Evolutionary conservation across 805 yeast species (phyloP).

Genomic region (Metschnikowia baotianmanensis): DNA sequence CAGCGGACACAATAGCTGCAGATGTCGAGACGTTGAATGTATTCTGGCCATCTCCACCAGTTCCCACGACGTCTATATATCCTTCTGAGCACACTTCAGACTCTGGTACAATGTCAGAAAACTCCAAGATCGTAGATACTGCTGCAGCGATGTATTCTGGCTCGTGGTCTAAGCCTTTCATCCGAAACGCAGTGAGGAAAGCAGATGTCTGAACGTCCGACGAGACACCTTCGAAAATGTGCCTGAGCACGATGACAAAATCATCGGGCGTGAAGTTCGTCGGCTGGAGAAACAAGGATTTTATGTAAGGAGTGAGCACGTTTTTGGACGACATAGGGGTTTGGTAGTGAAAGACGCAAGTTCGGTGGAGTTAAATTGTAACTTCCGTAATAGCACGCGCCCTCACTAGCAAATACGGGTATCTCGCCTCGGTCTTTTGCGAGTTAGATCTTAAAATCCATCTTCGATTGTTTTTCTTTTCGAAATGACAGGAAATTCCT

Average conservation of each 20-base stretch:
- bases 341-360: too few relatives aligned
- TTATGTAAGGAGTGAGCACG: slow-evolving; percentile 56
- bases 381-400: too few relatives aligned
- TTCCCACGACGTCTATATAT: slow-evolving; percentile 89
- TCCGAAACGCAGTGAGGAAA: slow-evolving; percentile 74
- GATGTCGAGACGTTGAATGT: slow-evolving; percentile 97
- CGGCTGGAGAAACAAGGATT: slow-evolving; percentile 59
- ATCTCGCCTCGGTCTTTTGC: too few relatives aligned
- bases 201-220: slow-evolving; percentile 71
- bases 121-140: slow-evolving; percentile 67
- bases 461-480: too few relatives aligned
- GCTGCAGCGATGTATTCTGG: slow-evolving; percentile 86
- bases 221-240: slow-evolving; percentile 59
- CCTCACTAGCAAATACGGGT: too few relatives aligned
- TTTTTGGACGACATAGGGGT: slow-evolving; percentile 20
- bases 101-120: slow-evolving; percentile 54
- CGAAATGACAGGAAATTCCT: too few relatives aligned
- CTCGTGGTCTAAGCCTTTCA: slow-evolving; percentile 73
- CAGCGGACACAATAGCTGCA: slow-evolving; percentile 91
- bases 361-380: too few relatives aligned
- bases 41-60: slow-evolving; percentile 98
- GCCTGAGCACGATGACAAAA: slow-evolving; percentile 57
- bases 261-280: slow-evolving; percentile 64
- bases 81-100: slow-evolving; percentile 46
- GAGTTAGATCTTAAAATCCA: too few relatives aligned